Percentiles rank a stretch among this genome's conserved stretches.
Evolutionary conservation across 805 yeast genomes (phyloP).

Genomic region (Yamadazyma sp.): DNA sequence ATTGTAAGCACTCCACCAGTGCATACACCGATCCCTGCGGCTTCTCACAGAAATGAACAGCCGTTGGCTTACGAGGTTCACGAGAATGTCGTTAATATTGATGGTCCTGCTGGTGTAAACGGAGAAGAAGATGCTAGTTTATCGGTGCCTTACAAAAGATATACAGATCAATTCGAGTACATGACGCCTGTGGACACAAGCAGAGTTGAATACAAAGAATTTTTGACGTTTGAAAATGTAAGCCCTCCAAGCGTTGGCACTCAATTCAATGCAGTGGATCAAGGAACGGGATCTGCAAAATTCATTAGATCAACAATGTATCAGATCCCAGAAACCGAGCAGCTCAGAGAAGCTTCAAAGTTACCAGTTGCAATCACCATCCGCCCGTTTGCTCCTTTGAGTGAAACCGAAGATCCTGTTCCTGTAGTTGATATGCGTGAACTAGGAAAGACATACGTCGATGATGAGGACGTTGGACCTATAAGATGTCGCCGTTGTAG

Average conservation of each 20-base stretch:
- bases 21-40: conserved; percentile 3
- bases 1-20: conserved; percentile 5
- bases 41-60: background rate
- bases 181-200: conserved; percentile 24
- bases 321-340: conserved; percentile 74
- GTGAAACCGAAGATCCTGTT: conserved; percentile 51
- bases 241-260: conserved; percentile 83
- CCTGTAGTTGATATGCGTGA: conserved; percentile 65
- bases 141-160: conserved; percentile 20
- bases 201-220: conserved; percentile 42
- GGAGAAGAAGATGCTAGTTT: conserved; percentile 12
- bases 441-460: conserved; percentile 26
- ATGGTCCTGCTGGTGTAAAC: background rate
- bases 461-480: conserved; percentile 53
- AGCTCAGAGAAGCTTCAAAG: conserved; percentile 63
- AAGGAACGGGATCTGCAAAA: conserved; percentile 81
- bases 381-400: conserved; percentile 77
- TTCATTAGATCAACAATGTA: conserved; percentile 78
- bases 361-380: conserved; percentile 81
- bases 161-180: conserved; percentile 24
- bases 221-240: conserved; percentile 72
- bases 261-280: conserved; percentile 68
- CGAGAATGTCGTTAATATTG: conserved; percentile 9
- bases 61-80: conserved; percentile 3
- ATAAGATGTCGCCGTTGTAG: conserved; percentile 92